A percentile compares a stretch with the other conserved stretches of the same genome.
Conservation (phyloP, 179 eudicot species). For the Patellifolia procumbens region DNA sequence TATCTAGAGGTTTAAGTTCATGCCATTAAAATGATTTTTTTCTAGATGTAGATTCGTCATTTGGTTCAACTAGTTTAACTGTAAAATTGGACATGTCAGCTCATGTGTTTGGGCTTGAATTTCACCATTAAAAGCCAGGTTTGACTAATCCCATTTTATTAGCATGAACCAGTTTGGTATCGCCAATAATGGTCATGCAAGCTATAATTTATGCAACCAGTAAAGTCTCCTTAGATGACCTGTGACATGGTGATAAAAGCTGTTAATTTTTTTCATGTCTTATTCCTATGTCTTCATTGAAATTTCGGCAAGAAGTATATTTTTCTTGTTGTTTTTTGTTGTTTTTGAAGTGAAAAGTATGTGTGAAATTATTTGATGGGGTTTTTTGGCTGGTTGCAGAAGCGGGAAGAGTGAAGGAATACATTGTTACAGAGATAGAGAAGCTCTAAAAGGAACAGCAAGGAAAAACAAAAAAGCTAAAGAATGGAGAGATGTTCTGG, state of each 20-base stretch:
- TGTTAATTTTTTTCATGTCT: not conserved
- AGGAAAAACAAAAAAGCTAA: slow-evolving; percentile 52
- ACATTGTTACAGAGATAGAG: slow-evolving; percentile 50
- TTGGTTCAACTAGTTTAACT: not conserved
- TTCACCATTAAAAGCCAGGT: not conserved
- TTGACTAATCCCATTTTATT: not conserved
- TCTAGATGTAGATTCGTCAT: too few species aligned
- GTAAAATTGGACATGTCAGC: not conserved
- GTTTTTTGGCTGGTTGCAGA: slow-evolving; percentile 33
- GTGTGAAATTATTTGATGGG: not conserved
- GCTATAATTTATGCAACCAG: not conserved
- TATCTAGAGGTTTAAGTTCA: not conserved
- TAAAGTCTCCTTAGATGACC: not conserved
- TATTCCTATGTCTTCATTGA: not conserved
- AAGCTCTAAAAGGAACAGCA: slow-evolving; percentile 38
- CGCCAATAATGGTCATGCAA: not conserved
- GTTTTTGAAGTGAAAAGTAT: not conserved
- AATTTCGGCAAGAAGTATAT: not conserved
- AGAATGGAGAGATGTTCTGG: slow-evolving; percentile 40
- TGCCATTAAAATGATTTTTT: not conserved
- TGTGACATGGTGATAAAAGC: not conserved
- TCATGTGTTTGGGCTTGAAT: not conserved
- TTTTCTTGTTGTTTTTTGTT: not conserved
- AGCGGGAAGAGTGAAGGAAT: slow-evolving; percentile 36
- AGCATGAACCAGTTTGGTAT: not conserved